Evolutionary conservation across 148 eudicot species (phyloP).

Genomic region (Camellia lanceoleosa): DNA sequence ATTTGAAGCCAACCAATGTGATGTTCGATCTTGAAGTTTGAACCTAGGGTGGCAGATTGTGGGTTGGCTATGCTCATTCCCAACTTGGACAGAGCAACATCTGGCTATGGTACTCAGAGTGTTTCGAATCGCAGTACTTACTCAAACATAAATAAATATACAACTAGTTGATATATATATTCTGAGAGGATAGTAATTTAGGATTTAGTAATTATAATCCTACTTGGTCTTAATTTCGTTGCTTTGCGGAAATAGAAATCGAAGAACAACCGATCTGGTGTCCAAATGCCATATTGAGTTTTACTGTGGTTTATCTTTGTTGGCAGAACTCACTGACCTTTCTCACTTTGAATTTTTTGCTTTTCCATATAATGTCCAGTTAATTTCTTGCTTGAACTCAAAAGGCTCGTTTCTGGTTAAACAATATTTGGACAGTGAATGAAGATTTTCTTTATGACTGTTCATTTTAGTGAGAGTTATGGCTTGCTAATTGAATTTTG

Average conservation of each 20-base stretch:
- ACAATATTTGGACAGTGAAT: not conserved
- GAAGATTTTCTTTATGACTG: not conserved
- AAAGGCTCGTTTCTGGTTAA: not conserved
- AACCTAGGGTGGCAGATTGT: slow-evolving; percentile 70
- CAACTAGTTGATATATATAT: not conserved
- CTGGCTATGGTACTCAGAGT: slow-evolving; percentile 74
- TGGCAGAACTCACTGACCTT: not conserved
- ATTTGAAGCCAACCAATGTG: slow-evolving; percentile 84
- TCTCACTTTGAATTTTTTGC: not conserved
- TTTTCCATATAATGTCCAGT: too few species aligned
- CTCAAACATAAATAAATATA: not conserved
- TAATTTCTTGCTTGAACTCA: not conserved
- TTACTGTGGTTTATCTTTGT: not conserved
- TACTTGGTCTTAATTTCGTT: not conserved
- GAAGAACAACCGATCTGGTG: slow-evolving; percentile 4
- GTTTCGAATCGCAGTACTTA: slow-evolving; percentile 50
- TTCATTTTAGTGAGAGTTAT: not conserved
- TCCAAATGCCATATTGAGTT: not conserved
- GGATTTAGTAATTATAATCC: not conserved
- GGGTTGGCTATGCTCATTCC: slow-evolving; percentile 27
- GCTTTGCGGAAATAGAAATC: not conserved
- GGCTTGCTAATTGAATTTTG: not conserved
- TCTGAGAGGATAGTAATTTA: not conserved
- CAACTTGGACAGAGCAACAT: slow-evolving; percentile 36
- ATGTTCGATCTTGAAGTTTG: slow-evolving; percentile 64